These are phyloP conservation scores for Plasmodium reichenowi DNA, from an alignment of 169 alveolate genomes.

Conservation along the genomic window DNA sequence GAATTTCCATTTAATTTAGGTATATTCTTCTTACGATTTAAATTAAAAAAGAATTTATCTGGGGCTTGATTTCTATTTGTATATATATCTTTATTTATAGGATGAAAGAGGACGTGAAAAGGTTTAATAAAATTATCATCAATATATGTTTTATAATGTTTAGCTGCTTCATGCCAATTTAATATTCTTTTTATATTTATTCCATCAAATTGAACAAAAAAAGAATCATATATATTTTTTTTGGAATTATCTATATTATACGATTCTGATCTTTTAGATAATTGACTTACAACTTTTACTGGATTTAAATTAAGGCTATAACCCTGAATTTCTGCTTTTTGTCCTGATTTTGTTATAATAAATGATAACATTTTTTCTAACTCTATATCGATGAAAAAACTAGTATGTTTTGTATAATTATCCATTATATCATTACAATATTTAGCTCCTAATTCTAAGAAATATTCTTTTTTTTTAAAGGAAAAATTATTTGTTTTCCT, in stretches of 20 bases:
- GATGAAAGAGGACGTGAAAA: constrained; percentile 17
- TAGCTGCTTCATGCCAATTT: constrained; percentile 67
- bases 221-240: constrained; percentile 52
- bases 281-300: constrained; percentile 22
- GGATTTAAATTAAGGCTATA: constrained; percentile 58
- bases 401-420: constrained; percentile 54
- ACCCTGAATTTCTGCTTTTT: constrained; percentile 66
- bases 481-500: constrained; percentile 29
- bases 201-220: constrained; percentile 65
- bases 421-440: constrained; percentile 67
- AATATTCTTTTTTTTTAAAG: constrained; percentile 62
- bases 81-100: constrained; percentile 7
- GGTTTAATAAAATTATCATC: constrained; percentile 58
- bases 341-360: constrained; percentile 74
- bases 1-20: too few relatives aligned
- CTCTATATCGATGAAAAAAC: constrained; percentile 49
- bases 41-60: constrained; percentile 24
- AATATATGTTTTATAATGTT: constrained; percentile 31
- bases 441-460: constrained; percentile 72
- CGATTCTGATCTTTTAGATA: constrained; percentile 31
- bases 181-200: constrained; percentile 43
- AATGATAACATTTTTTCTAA: constrained; percentile 57
- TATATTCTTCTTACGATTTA: neutral
- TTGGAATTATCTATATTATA: constrained; percentile 17
- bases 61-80: neutral